Conservation (phyloP, 2,329 filamentous ascomycete species). For the Fusarium sp. region DNA sequence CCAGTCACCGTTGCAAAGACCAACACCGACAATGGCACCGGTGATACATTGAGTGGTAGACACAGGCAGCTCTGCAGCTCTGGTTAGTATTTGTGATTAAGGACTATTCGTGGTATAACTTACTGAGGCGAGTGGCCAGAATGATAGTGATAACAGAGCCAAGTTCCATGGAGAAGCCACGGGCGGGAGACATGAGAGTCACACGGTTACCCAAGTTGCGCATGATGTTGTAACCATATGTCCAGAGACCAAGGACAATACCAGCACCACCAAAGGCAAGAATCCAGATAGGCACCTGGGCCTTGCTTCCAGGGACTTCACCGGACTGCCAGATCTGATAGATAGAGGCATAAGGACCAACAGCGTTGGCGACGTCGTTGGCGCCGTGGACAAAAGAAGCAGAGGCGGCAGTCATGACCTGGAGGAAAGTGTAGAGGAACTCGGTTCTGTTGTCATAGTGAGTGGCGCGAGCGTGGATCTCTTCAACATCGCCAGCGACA, state of each 20-base stretch:
- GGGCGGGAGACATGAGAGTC: slow-evolving; percentile 70
- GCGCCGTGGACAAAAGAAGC: slow-evolving; percentile 74
- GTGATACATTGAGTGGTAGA: slow-evolving; percentile 75
- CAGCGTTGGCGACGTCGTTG: slow-evolving; percentile 73
- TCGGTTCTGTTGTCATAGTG: slow-evolving; percentile 73
- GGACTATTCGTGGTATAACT: slow-evolving; percentile 19
- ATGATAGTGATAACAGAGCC: slow-evolving; percentile 72
- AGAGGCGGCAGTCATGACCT: slow-evolving; percentile 69
- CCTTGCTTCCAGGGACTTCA: slow-evolving; percentile 53
- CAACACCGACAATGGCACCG: slow-evolving; percentile 71
- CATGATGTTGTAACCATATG: slow-evolving; percentile 74
- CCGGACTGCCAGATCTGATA: slow-evolving; percentile 69
- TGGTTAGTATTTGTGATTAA: slow-evolving; percentile 11
- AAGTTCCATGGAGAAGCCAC: slow-evolving; percentile 70
- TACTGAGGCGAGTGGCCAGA: slow-evolving; percentile 68
- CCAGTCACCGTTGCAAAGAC: slow-evolving; percentile 68
- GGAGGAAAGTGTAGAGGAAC: slow-evolving; percentile 69
- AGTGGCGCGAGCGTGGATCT: slow-evolving; percentile 65
- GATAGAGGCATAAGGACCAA: slow-evolving; percentile 72
- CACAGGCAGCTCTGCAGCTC: slow-evolving; percentile 62
- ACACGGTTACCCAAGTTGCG: slow-evolving; percentile 70
- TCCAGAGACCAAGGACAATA: slow-evolving; percentile 68
- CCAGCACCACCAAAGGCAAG: slow-evolving; percentile 63
- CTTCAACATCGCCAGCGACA: slow-evolving; percentile 64
- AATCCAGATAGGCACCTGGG: slow-evolving; percentile 69